Conservation (phyloP, 805 yeast species). For the Monosporozyma servazzii region DNA sequence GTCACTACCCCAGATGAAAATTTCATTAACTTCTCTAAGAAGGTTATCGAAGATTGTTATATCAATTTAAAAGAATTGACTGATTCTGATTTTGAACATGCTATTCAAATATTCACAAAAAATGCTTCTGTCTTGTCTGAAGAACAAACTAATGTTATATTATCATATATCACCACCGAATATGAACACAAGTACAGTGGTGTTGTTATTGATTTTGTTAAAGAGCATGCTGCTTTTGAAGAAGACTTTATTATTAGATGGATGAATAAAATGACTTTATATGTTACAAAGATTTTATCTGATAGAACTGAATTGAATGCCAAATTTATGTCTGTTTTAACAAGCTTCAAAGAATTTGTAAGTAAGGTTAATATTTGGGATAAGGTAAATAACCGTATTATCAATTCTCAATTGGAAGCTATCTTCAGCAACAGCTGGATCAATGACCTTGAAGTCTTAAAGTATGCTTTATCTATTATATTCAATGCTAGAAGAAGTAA, state of each 20-base stretch:
- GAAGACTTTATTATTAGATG: constrained; percentile 31
- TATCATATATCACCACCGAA: constrained; percentile 24
- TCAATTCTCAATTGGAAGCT: constrained; percentile 61
- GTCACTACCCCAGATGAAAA: constrained; percentile 7
- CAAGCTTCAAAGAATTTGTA: constrained; percentile 29
- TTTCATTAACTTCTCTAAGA: constrained; percentile 10
- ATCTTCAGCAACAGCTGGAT: constrained; percentile 45
- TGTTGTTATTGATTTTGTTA: constrained; percentile 22
- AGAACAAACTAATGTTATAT: constrained; percentile 18
- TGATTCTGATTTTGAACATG: constrained; percentile 6
- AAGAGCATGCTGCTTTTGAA: constrained; percentile 10
- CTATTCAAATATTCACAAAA: constrained; percentile 9
- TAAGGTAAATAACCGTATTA: constrained; percentile 35
- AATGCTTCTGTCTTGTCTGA: constrained; percentile 6
- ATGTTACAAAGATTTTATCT: constrained; percentile 55
- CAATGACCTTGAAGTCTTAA: constrained; percentile 32
- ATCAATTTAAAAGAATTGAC: constrained; percentile 1
- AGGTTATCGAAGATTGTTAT: constrained; percentile 8
- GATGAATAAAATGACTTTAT: constrained; percentile 50
- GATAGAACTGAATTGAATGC: constrained; percentile 31
- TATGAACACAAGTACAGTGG: constrained; percentile 26
- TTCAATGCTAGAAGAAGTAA: constrained; percentile 30
- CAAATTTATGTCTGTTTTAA: constrained; percentile 29
- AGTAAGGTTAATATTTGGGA: constrained; percentile 30
- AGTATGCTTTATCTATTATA: constrained; percentile 36